These are phyloP conservation scores for Cydonia oblonga DNA, from an alignment of 331 rosid species.

Conservation along the genomic window DNA sequence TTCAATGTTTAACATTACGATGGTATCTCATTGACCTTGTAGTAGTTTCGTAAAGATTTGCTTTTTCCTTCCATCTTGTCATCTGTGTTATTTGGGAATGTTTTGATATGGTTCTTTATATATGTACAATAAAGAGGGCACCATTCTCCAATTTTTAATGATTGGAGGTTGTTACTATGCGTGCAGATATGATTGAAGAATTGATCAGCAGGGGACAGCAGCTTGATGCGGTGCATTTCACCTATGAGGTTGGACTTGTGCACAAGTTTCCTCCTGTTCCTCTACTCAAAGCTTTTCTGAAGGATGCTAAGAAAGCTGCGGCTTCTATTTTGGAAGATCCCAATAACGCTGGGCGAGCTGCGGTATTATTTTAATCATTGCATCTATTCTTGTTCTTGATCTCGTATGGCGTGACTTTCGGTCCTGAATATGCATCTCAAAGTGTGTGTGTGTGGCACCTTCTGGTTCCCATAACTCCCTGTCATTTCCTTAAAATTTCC, in stretches of 20 bases:
- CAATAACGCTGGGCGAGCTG: slow-evolving; percentile 77
- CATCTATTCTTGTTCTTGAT: not conserved
- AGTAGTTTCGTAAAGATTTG: not conserved
- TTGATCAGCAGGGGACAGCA: slow-evolving; percentile 89
- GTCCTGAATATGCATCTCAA: not conserved
- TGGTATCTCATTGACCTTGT: not conserved
- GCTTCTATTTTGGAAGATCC: slow-evolving; percentile 83
- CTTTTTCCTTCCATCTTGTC: not conserved
- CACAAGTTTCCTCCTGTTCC: slow-evolving; percentile 85
- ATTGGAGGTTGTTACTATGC: slow-evolving; percentile 3
- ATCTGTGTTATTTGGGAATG: not conserved
- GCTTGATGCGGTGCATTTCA: slow-evolving; percentile 98
- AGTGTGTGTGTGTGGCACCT: not conserved
- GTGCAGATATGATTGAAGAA: slow-evolving; percentile 88
- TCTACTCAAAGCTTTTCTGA: slow-evolving; percentile 67
- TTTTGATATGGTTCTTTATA: not conserved
- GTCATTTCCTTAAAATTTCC: not conserved
- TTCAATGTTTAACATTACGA: not conserved
- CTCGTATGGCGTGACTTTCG: not conserved
- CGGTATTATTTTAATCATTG: slow-evolving; percentile 37
- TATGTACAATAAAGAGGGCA: not conserved
- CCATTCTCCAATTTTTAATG: slow-evolving; percentile 3
- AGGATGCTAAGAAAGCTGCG: slow-evolving; percentile 92
- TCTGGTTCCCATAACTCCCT: not conserved
- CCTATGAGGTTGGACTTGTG: slow-evolving; percentile 85